Base-by-base conservation (phyloP, 2,329 filamentous ascomycete genomes). In the Pseudocercospora macadamiae region DNA sequence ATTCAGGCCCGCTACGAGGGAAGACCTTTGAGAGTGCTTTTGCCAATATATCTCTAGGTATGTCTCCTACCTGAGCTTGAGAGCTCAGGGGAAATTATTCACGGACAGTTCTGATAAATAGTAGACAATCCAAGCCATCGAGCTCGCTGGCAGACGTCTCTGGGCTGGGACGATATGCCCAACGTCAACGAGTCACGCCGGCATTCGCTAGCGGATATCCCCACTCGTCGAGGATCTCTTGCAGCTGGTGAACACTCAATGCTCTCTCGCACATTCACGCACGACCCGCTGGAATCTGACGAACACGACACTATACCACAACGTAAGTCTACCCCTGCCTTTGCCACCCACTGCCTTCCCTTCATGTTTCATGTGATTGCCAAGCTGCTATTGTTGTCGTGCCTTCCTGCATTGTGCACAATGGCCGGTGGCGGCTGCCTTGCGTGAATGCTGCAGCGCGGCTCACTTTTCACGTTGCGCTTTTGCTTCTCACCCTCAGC, bases 121-220 rank as follows among this genome's bases (percentile, higher is more conserved):
- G 21, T 57, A 71, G 70, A 72, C 51, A 63, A 62, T 19, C 60
- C 67, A 16, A 62, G 51, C 12, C 66, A 68, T 51, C 70, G 71
- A 36, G 63, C 69, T 23, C 83, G 85, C 61, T 92, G 89, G 89
- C 87, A 89, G 64, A 89, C 83, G 66, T 86, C 86, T 4, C 80
- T 87, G n/a, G 86, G 84, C 1, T 89, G 90, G 70, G 82, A 83
- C 44, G 80, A 82, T 14, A 65, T 84, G 21, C 80, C 79, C 3
- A 87, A 90, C 61, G 79, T 86, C 26, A 85, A 87, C 10, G 89
- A 92, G 68, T 91, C 89, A 67, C 84, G 90, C 59, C 86, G 90
- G 25, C 90, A 93, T 73, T 93, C 90, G 1, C 91, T 95, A 70
- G 90, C 79, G 12, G 77, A 76, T 48, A 73, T 75, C 23, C 73